A percentile compares a stretch with the other conserved stretches of the same genome.
Conservation (phyloP, 2,329 filamentous ascomycete genomes). For the Monilinia polystroma region DNA sequence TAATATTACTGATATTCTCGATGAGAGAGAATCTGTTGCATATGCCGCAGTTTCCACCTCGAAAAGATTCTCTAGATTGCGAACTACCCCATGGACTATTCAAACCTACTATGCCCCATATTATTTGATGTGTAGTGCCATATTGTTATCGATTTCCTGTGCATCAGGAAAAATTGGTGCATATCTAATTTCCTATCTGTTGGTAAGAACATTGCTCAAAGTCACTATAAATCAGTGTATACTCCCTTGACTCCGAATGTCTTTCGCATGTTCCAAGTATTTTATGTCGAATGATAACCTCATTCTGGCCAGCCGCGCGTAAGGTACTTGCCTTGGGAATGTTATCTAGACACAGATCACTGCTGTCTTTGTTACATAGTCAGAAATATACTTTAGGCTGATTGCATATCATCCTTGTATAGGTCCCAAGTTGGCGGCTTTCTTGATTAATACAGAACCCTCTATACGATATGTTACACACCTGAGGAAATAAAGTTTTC, state of each 20-base stretch:
- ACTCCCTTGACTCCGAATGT: no score
- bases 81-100: background rate
- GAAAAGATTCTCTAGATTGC: background rate
- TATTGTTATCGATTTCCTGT: no score
- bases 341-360: background rate
- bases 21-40: background rate
- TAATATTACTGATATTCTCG: background rate
- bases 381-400: background rate
- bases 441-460: background rate
- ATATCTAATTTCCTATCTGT: background rate
- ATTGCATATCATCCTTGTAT: background rate
- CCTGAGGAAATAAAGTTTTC: background rate
- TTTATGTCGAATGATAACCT: no score
- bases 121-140: background rate
- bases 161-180: no score
- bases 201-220: background rate
- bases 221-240: no score
- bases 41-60: background rate
- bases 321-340: no score
- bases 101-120: background rate
- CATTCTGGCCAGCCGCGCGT: no score
- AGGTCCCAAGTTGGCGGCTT: background rate
- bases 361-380: background rate
- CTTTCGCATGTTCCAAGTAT: no score
- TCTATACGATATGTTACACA: background rate